Percentiles rank a stretch among this genome's conserved stretches.
Conservation (phyloP, 1,284 basidiomycete genomes). For the Rhizopogon hawkerae region DNA sequence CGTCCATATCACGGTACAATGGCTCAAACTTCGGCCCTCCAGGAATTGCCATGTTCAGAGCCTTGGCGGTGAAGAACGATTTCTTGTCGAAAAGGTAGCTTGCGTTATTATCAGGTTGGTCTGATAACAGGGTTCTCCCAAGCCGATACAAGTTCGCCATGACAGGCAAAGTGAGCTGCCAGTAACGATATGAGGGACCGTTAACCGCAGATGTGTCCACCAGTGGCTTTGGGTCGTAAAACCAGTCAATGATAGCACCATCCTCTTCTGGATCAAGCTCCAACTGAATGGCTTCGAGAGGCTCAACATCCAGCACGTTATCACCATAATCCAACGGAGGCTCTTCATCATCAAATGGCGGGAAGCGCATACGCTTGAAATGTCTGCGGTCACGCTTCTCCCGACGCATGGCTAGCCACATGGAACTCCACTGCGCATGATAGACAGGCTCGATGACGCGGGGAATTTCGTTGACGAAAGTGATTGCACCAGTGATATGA, state of each 20-base stretch:
- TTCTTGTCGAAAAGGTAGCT: constrained; percentile 97
- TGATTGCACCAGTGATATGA: constrained; percentile 99
- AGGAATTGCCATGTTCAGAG: constrained; percentile 96
- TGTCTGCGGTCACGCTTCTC: constrained; percentile 99
- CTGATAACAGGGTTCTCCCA: constrained; percentile 87
- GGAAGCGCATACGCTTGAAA: constrained; percentile 99
- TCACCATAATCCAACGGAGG: constrained; percentile 97
- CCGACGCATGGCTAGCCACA: constrained; percentile 99
- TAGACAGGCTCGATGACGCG: constrained; percentile 96
- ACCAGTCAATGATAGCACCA: constrained; percentile 93
- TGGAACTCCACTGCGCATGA: constrained; percentile 98
- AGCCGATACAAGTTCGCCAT: constrained; percentile 97
- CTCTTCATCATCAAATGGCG: constrained; percentile 99
- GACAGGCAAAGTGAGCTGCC: constrained; percentile 86
- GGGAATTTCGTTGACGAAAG: constrained; percentile 98
- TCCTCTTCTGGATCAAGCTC: constrained; percentile 96
- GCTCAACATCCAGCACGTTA: constrained; percentile 97
- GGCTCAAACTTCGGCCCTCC: constrained; percentile 99
- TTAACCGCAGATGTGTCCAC: constrained; percentile 85
- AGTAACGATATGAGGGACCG: constrained; percentile 89
- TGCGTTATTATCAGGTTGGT: constrained; percentile 84
- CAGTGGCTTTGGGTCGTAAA: constrained; percentile 96
- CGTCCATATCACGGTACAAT: constrained; percentile 90
- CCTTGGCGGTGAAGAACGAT: constrained; percentile 97
- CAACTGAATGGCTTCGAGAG: constrained; percentile 95